Base-by-base conservation (phyloP, 495 filamentous ascomycete species). In the Tuber magnatum region DNA sequence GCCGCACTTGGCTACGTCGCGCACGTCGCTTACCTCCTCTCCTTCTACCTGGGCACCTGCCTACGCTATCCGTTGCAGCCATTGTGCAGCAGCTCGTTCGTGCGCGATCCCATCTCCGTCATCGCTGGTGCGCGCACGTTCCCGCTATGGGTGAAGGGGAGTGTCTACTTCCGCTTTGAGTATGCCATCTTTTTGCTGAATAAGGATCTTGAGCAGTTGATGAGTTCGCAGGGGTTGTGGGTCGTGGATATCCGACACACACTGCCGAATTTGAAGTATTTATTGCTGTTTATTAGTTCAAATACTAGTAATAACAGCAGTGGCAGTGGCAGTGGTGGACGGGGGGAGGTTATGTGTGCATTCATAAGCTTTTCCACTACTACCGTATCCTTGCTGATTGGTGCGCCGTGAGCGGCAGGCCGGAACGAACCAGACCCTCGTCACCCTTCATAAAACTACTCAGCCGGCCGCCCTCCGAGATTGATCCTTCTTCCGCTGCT, bases 111-210 rank as follows among this genome's bases (percentile, higher is more conserved):
- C 12, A 90, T 99, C 35, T 77, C 77, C 18, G 77, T 82, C 28
- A 82, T 82, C 61, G 39, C 41, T 4, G 80, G 80, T 9, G 46
- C 80, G n/a, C 87, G 92, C 32, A 90, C 88, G 3, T 96, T 92
- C 82, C 95, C 94, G 2, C 87, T 99, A 0, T 93, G 92, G 83
- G 87, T 91, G 46, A 91, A 92, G 74, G 89, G 90, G 28, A 90
- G 89, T 20, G 89, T 94, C 10, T 87, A 91, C 42, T 97, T 92
- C 80, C 89, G 94, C 16, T 97, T 97, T 81, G 94, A 97, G 77
- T 99, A 98, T 85, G 95, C 87, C 8, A 93, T 97, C 77, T 99
- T 98, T 78, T 84, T 98, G 18, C 86, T 99, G 6, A 97, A 98
- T 84, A 94, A 97, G 81, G 87, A 97, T 80, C 92, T 99, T 69